phyloP scores from a whole-genome alignment of 148 eudicot genomes.

The Chenopodium suecicum region DNA sequence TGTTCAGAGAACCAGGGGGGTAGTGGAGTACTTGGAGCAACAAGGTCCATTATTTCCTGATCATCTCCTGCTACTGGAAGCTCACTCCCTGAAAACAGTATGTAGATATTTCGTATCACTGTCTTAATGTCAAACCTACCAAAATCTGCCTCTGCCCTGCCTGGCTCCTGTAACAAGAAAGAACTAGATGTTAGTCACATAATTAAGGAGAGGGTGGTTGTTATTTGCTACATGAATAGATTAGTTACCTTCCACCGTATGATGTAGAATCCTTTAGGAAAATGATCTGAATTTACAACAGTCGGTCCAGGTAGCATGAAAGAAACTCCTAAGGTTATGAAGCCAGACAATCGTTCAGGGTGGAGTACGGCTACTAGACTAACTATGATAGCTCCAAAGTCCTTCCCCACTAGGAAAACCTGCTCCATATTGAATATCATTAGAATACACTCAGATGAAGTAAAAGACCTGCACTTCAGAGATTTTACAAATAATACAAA shows the following conservation, averaged over 20 bases:
- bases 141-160: slow-evolving; percentile 42
- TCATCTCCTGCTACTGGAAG: slow-evolving; percentile 30
- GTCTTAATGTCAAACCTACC: slow-evolving; percentile 34
- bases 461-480: not conserved
- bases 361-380: slow-evolving; percentile 34
- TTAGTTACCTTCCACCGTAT: slow-evolving; percentile 39
- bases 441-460: not conserved
- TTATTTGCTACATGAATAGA: not conserved
- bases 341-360: slow-evolving; percentile 39
- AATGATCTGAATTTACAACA: not conserved
- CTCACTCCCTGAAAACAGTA: slow-evolving; percentile 37
- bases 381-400: slow-evolving; percentile 36
- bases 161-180: slow-evolving; percentile 29
- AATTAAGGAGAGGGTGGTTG: not conserved
- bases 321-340: slow-evolving; percentile 42
- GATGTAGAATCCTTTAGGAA: slow-evolving; percentile 47
- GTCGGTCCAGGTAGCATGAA: slow-evolving; percentile 32
- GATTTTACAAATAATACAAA: not conserved
- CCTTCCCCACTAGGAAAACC: slow-evolving; percentile 46
- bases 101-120: slow-evolving; percentile 34
- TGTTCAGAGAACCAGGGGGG: slow-evolving; percentile 41
- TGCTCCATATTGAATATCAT: slow-evolving; percentile 8
- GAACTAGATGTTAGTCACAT: not conserved
- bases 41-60: slow-evolving; percentile 40
- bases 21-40: slow-evolving; percentile 28